phyloP scores from a whole-genome alignment of 495 filamentous ascomycete genomes.

The Penicillium egyptiacum region DNA sequence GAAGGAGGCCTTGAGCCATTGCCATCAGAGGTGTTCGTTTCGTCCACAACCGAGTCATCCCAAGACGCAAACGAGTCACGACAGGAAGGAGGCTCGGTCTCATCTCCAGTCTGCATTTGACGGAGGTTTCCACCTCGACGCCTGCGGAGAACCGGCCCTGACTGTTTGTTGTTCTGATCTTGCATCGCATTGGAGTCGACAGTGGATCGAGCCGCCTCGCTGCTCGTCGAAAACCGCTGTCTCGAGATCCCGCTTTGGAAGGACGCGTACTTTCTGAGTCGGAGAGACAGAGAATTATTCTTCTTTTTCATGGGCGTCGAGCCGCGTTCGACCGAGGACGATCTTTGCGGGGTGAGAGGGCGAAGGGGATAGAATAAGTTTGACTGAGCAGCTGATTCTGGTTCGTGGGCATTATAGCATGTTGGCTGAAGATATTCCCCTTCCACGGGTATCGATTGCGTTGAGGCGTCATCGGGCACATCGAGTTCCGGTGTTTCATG shows the following conservation, averaged over 20 bases:
- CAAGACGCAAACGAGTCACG: slow-evolving; percentile 72
- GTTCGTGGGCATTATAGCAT: slow-evolving; percentile 32
- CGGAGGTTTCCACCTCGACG: slow-evolving; percentile 88
- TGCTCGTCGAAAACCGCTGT: slow-evolving; percentile 57
- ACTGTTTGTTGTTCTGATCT: slow-evolving; percentile 38
- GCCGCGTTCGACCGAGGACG: slow-evolving; percentile 34
- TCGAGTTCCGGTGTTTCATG: slow-evolving; percentile 6
- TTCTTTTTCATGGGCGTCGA: slow-evolving; percentile 27
- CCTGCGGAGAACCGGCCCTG: slow-evolving; percentile 66
- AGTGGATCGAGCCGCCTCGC: slow-evolving; percentile 58
- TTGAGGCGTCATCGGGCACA: slow-evolving; percentile 20
- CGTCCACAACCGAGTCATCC: slow-evolving; percentile 61
- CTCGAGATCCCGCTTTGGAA: slow-evolving; percentile 70
- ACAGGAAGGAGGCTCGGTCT: slow-evolving; percentile 59
- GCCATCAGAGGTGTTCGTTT: slow-evolving; percentile 25
- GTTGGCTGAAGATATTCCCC: slow-evolving; percentile 37
- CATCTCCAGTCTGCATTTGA: slow-evolving; percentile 71
- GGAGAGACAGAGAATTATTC: slow-evolving; percentile 35
- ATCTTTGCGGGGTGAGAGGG: slow-evolving; percentile 28
- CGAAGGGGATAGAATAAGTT: slow-evolving; percentile 21
- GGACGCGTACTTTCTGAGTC: slow-evolving; percentile 65
- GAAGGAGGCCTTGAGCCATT: slow-evolving; percentile 33
- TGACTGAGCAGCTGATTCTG: slow-evolving; percentile 17
- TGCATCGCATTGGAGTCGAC: slow-evolving; percentile 37
- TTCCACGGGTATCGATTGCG: slow-evolving; percentile 25